These are phyloP conservation scores for Boletus semigastroideus DNA, from an alignment of 1,284 basidiomycete species.

Conservation along the genomic window DNA sequence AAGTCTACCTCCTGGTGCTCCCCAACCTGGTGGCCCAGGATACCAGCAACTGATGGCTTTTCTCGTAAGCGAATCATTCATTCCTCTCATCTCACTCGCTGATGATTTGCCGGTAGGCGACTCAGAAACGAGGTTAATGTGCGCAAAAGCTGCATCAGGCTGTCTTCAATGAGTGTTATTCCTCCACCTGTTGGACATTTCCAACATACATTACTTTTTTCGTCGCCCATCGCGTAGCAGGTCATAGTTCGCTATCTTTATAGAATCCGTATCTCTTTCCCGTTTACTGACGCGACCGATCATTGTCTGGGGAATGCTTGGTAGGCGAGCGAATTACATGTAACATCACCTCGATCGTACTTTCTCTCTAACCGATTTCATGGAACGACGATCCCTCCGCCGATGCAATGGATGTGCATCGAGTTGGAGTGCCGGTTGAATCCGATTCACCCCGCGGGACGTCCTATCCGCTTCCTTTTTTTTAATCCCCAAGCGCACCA, in stretches of 20 bases:
- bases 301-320: neutral
- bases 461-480: too few relatives aligned
- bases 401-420: too few relatives aligned
- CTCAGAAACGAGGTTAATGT: slow-evolving; percentile 28
- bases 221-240: slow-evolving; percentile 9
- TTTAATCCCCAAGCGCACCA: too few relatives aligned
- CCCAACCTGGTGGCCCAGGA: slow-evolving; percentile 39
- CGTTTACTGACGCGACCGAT: neutral
- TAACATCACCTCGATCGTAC: too few relatives aligned
- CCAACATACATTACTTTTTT: neutral
- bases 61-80: slow-evolving; percentile 42
- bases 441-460: too few relatives aligned
- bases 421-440: too few relatives aligned
- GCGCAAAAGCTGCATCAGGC: neutral
- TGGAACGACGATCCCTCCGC: too few relatives aligned
- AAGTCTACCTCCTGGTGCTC: slow-evolving; percentile 36
- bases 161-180: neutral
- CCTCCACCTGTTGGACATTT: neutral
- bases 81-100: neutral
- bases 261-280: slow-evolving; percentile 20
- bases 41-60: slow-evolving; percentile 59
- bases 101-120: slow-evolving; percentile 12
- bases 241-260: slow-evolving; percentile 28
- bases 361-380: too few relatives aligned
- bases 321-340: neutral